Base-by-base conservation (phyloP, 805 yeast species). In the Metschnikowia aberdeeniae region DNA sequence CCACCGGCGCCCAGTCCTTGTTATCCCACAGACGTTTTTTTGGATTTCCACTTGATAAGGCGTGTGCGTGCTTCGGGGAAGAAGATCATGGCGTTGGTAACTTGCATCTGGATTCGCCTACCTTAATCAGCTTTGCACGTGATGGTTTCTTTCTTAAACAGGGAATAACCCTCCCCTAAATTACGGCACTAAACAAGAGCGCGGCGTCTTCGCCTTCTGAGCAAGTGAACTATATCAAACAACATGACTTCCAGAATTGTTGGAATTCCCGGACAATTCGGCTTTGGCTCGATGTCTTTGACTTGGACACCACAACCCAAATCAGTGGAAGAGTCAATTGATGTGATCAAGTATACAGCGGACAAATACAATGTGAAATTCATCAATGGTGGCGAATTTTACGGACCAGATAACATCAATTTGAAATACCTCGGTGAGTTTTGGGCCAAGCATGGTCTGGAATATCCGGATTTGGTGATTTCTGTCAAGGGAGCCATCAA, bases 281-380 rank as follows among this genome's bases (percentile, higher is more conserved):
- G 96, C 36, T 80, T 77, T 53, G 96, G 97, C 36, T 73, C 88
- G 51, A 87, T 89, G 96, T 78, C 84, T 45, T 72, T 86, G 61
- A 86, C 96, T 1, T 80, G 86, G 87, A 72, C 75, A 33, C 77
- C 82, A 0, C 60, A 56, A 0, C 88, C 87, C 29, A 62, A 76
- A 29, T 75, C 84, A 6, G 61, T 72, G 42, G 80, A 75, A 14
- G 68, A 72, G 43, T 81, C 86, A 2, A 69, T 80, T 47, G 77
- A 66, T 9, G 65, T 78, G 2, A 68, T 89, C 60, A 72, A 78
- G 45, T 52, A 52, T 39, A 55, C 55, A 19, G 60, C 60, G 22
- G 58, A 60, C 30, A 66, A 70, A 30, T 82, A 84, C 24, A 72
- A 81, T 50, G 69, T 78, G 63, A 64, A 63, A 9, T 74, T 84